Evolutionary conservation across 257 asterid genomes (phyloP).

Genomic region (Capsicum pubescens): DNA sequence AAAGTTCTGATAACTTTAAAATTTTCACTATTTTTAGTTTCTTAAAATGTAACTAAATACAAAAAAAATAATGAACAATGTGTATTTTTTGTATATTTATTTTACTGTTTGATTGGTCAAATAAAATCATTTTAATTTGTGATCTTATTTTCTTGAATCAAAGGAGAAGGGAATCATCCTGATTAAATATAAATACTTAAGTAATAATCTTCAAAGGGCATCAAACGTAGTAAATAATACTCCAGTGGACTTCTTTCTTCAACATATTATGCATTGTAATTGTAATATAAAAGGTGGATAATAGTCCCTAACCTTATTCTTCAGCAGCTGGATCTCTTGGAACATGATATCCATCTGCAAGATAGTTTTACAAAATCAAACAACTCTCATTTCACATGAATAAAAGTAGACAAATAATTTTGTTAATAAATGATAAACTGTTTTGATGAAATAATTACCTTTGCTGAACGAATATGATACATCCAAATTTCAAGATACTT

Average conservation of each 20-base stretch:
- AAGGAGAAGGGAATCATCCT: not conserved
- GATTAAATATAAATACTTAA: not conserved
- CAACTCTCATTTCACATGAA: not conserved
- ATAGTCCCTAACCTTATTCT: conserved; percentile 62
- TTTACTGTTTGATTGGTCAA: not conserved
- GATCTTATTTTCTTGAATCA: not conserved
- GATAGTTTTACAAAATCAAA: not conserved
- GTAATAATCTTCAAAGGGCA: not conserved
- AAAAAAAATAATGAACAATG: too few species aligned
- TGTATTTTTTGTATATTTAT: not conserved
- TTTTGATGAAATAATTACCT: conserved; percentile 49
- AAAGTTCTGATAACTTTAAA: too few species aligned
- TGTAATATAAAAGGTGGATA: not conserved
- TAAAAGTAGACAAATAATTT: not conserved
- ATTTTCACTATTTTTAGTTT: too few species aligned
- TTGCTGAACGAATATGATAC: conserved; percentile 75
- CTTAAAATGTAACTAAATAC: too few species aligned
- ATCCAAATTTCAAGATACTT: conserved; percentile 82
- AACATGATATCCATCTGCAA: conserved; percentile 81
- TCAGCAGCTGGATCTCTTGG: conserved; percentile 85
- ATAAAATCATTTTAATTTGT: not conserved
- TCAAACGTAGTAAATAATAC: not conserved
- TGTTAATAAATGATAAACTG: not conserved
- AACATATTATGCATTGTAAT: not conserved
- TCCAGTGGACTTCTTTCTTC: not conserved